Evolutionary conservation across 805 yeast species (phyloP).

Genomic region (Schizosaccharomyces pombe): DNA sequence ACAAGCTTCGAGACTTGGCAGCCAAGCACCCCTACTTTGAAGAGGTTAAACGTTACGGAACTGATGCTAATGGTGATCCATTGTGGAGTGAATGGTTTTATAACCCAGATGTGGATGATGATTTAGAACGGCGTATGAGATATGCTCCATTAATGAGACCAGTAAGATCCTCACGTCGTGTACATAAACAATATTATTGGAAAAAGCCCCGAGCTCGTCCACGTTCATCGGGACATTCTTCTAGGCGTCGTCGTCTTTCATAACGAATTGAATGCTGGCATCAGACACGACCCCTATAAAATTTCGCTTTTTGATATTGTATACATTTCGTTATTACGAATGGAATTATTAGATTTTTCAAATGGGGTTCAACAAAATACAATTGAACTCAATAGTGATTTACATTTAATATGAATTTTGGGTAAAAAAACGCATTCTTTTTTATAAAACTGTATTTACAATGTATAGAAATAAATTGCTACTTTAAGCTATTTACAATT

Average conservation of each 20-base stretch:
- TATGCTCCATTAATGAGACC: background rate
- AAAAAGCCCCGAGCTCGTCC: background rate
- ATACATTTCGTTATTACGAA: too few species aligned
- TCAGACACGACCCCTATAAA: too few species aligned
- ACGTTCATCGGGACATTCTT: background rate
- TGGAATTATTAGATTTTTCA: too few species aligned
- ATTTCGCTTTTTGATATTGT: too few species aligned
- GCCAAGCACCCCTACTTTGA: background rate
- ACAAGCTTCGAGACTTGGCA: background rate
- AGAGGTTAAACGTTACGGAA: conserved; percentile 2
- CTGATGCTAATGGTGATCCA: background rate
- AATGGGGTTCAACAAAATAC: too few species aligned
- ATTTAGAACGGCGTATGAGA: background rate
- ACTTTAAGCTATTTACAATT: too few species aligned
- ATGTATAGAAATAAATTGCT: too few species aligned
- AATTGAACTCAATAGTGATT: too few species aligned
- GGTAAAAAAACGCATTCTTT: too few species aligned
- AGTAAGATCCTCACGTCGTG: background rate
- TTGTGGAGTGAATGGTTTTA: conserved; percentile 3
- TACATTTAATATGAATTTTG: too few species aligned
- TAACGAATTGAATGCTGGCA: background rate
- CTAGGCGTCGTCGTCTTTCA: background rate
- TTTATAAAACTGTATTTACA: too few species aligned
- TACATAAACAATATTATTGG: conserved; percentile 1
- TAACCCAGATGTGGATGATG: background rate